Evolutionary conservation across 129 eudicot species (phyloP).

Genomic region (Smallanthus sonchifolius): DNA sequence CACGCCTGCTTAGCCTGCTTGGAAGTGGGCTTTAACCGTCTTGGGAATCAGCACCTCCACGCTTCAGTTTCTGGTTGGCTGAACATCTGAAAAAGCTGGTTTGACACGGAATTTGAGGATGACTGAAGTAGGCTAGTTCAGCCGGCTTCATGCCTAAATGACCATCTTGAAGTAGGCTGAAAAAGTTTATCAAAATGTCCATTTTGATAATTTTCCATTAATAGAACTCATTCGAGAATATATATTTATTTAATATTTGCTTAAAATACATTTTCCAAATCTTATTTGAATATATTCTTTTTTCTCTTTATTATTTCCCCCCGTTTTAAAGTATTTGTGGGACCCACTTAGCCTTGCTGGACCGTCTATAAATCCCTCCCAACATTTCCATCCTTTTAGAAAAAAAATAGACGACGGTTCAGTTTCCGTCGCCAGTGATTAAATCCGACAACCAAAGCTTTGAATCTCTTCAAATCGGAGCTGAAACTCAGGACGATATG

Average conservation of each 20-base stretch:
- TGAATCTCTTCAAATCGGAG: not conserved
- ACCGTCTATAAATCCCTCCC: slow-evolving; percentile 24
- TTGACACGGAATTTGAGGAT: no score
- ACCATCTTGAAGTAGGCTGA: no score
- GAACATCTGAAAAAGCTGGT: no score
- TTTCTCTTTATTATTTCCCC: slow-evolving; percentile 18
- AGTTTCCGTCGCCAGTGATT: not conserved
- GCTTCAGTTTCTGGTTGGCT: no score
- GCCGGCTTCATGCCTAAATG: no score
- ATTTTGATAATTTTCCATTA: no score
- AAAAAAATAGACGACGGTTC: not conserved
- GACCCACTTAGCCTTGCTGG: slow-evolving; percentile 20
- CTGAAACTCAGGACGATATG: slow-evolving; percentile 30
- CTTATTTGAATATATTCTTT: slow-evolving; percentile 26
- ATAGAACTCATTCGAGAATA: not conserved
- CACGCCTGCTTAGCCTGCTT: no score
- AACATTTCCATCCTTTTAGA: slow-evolving; percentile 1
- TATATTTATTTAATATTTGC: not conserved
- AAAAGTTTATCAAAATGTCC: no score
- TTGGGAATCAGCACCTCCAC: no score
- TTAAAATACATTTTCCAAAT: not conserved
- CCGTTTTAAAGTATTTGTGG: slow-evolving; percentile 28
- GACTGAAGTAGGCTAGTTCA: no score
- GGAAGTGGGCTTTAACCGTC: no score
- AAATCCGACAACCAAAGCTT: not conserved